Evolutionary conservation across 176 grass and related monocot genomes (phyloP).

Genomic region (Zizania latifolia): DNA sequence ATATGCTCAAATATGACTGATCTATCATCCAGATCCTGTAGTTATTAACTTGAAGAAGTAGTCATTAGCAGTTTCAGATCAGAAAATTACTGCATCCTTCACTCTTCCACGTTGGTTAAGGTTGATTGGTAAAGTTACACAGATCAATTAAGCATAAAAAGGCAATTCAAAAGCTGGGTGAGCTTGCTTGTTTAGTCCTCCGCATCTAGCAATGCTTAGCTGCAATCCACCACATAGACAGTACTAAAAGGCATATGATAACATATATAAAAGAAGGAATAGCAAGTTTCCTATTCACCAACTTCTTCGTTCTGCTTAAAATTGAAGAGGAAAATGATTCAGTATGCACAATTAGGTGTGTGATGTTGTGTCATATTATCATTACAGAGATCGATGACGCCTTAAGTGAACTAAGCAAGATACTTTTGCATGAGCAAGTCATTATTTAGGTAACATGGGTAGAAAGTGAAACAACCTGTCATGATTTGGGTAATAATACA

Average conservation of each 20-base stretch:
- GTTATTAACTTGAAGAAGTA: background rate
- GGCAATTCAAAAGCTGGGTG: background rate
- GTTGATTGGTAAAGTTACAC: background rate
- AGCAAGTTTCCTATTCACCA: conserved; percentile 4
- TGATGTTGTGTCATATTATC: background rate
- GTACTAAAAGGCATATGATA: background rate
- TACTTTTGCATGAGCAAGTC: background rate
- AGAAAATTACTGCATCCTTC: background rate
- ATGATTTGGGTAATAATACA: background rate
- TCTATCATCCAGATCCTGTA: too few relatives aligned
- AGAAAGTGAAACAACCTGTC: background rate
- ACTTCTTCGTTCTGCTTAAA: background rate
- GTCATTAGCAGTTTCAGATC: background rate
- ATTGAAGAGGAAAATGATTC: background rate
- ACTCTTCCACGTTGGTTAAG: background rate
- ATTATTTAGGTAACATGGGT: background rate
- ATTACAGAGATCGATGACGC: background rate
- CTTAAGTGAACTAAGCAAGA: background rate
- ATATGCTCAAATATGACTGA: too few relatives aligned
- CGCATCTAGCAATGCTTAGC: conserved; percentile 17
- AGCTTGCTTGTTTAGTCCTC: background rate
- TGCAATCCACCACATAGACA: background rate
- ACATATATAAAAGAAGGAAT: background rate
- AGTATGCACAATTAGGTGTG: background rate
- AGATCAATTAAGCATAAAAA: background rate